These are phyloP conservation scores for Mycena albidolilacea DNA, from an alignment of 768 basidiomycete species.

Conservation along the genomic window DNA sequence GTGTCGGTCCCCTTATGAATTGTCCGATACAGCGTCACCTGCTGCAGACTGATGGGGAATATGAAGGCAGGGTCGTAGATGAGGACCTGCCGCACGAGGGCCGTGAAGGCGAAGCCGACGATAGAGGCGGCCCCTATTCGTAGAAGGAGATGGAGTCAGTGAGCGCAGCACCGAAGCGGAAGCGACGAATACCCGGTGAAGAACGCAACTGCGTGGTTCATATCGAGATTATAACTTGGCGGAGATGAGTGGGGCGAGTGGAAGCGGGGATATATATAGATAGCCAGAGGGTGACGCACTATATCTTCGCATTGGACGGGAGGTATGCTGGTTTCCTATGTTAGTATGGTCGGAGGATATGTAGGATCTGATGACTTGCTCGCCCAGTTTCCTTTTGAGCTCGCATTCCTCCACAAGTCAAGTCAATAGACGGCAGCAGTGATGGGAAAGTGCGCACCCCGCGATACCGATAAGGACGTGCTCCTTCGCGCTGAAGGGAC, in stretches of 20 bases:
- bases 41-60: constrained; percentile 22
- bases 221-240: constrained; percentile 16
- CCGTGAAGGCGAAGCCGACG: constrained; percentile 20
- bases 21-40: constrained; percentile 16
- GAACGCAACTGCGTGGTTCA: constrained; percentile 10
- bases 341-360: not conserved
- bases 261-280: too few relatives aligned
- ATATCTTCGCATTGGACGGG: constrained; percentile 18
- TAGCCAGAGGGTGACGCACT: not conserved
- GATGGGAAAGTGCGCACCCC: not conserved
- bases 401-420: constrained; percentile 1
- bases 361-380: too few relatives aligned
- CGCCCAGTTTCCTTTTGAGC: not conserved
- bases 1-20: not conserved
- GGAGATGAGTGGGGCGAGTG: too few relatives aligned
- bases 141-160: too few relatives aligned
- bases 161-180: too few relatives aligned
- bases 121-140: not conserved
- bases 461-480: constrained; percentile 48
- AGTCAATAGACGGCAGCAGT: too few relatives aligned
- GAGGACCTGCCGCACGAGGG: constrained; percentile 8
- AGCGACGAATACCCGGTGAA: constrained; percentile 7
- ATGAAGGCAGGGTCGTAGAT: constrained; percentile 19
- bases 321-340: not conserved
- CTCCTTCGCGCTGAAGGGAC: constrained; percentile 65